Evolutionary conservation across 1,284 basidiomycete genomes (phyloP), one percentile per base, ranked within the genome.

Genomic region (Phaffia rhodozyma): DNA sequence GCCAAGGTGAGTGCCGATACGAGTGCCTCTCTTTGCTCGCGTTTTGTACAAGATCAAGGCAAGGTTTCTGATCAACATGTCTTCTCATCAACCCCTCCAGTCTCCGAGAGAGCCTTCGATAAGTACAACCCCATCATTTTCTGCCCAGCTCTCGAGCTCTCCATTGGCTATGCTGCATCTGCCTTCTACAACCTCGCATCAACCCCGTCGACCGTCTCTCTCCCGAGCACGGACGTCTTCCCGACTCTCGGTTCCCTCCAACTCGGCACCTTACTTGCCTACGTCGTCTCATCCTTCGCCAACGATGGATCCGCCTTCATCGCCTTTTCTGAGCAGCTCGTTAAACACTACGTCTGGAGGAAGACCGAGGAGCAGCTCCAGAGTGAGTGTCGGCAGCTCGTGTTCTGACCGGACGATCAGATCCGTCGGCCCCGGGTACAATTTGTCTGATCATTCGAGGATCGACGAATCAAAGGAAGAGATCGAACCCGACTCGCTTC

Each of bases 121-220:
- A 43, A 43, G 53, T 23, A 50, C 43, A 1, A 16, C 18, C 7
- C n/a, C 30, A 2, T 50, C 53, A 5, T 54, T 53, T 16, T 34
- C 56, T 43, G 25, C 21, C 18, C 56, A 18, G 30, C 58, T 54
- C 0, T 38, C 34, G 23, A 61, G 60, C 50, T 43, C 60, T 2
- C 55, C 60, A 0, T 55, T 29, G 52, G n/a, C 49, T 38, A 6
- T 55, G 29, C 4, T 48, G 29, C 5, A 43, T 43, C 34, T 43
- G 43, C 54, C 54, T 32, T 55, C 54, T 23, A 55, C 54, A 9
- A 32, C 54, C 20, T 55, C 54, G 29, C 29, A 55, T 43, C 5
- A 43, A 11, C 38, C 38, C 30, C 62, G 56, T 34, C 62, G 62
- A 11, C 62, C 62, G 23, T 64, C 62, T n/a, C 62, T 64, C 5